Percentiles rank a stretch among this genome's conserved stretches.
These are phyloP conservation scores for Kodamaea restingae DNA, from an alignment of 805 yeast genomes.

Conservation along the genomic window DNA sequence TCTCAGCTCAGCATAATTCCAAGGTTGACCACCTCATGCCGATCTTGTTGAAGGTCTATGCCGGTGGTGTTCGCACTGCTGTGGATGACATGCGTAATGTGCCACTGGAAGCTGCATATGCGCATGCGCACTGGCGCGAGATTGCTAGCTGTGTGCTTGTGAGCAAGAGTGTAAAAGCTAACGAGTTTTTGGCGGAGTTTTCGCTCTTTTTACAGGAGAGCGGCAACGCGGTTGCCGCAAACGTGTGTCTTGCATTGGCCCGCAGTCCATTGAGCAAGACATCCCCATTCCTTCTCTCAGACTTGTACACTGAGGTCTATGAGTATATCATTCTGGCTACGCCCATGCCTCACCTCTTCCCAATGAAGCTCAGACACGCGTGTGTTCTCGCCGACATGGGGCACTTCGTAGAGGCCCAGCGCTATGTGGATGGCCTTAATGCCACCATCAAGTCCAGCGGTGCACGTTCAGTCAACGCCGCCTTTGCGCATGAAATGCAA, in stretches of 20 bases:
- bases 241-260: slow-evolving; percentile 44
- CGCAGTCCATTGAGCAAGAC: slow-evolving; percentile 33
- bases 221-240: slow-evolving; percentile 35
- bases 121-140: slow-evolving; percentile 49
- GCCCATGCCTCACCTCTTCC: slow-evolving; percentile 44
- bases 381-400: slow-evolving; percentile 67
- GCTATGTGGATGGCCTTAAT: slow-evolving; percentile 52
- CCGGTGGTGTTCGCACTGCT: slow-evolving; percentile 56
- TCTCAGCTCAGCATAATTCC: slow-evolving; percentile 38
- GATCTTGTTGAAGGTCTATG: slow-evolving; percentile 55
- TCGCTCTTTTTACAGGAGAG: slow-evolving; percentile 42
- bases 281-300: slow-evolving; percentile 34
- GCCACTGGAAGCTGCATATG: slow-evolving; percentile 45
- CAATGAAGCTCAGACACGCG: slow-evolving; percentile 65
- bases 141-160: slow-evolving; percentile 37
- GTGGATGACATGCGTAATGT: slow-evolving; percentile 46
- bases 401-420: slow-evolving; percentile 52
- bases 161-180: slow-evolving; percentile 23
- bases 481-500: slow-evolving; percentile 28
- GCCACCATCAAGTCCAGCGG: slow-evolving; percentile 27
- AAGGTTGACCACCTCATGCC: slow-evolving; percentile 47
- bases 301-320: slow-evolving; percentile 62
- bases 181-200: slow-evolving; percentile 47
- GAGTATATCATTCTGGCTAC: slow-evolving; percentile 45
- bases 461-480: slow-evolving; percentile 23